Base-by-base conservation (phyloP, 352 stramenopile genomes). In the Phytophthora sojae region DNA sequence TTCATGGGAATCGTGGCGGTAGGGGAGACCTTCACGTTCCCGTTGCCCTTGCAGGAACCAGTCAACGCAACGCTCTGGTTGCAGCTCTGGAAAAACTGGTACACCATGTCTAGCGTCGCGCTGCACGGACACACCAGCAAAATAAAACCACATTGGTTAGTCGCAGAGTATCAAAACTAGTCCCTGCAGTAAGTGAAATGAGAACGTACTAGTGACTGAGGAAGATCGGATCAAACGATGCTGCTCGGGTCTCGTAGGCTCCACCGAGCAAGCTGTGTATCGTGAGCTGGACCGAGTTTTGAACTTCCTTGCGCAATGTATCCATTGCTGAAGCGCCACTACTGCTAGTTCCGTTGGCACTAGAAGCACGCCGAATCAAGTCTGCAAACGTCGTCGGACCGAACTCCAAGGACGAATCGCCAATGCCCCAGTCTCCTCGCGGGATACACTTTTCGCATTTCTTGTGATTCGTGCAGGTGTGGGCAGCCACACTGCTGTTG, bases 361-460 rank as follows among this genome's bases (percentile, higher is more conserved):
- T 29, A 26, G 42, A 64, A 0, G 80, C 82, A 45, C 81, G 77
- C 2, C 75, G 80, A 53, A 93, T 69, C 50, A 90, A 79, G 50
- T 93, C 85, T 2, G 81, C 71, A 61, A 92, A 86, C 26, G 81
- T 82, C 0, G 82, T 92, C 11, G 86, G 73, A 0, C 83, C 83
- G 19, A 93, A 86, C 50, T 93, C 85, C 55, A 90, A 81, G 49
- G 85, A 88, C 17, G 85, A 90, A 37, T 80, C 61, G 19, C 83
- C 73, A 47, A 93, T 82, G 56, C 77, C 66, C 85, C 85, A 93
- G 50, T 93, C 83, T 23, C 85, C 85, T 39, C 85, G 82, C 0
- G 83, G 82, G 17, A 93, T 71, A 55, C 85, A 93, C 14, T 81
- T 72, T 64, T 93, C 85, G 35, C 85, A 91, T 29, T 73, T 79